These are phyloP conservation scores for Ophiocordyceps camponoti-floridani DNA, from an alignment of 2,329 filamentous ascomycete genomes.

Conservation along the genomic window DNA sequence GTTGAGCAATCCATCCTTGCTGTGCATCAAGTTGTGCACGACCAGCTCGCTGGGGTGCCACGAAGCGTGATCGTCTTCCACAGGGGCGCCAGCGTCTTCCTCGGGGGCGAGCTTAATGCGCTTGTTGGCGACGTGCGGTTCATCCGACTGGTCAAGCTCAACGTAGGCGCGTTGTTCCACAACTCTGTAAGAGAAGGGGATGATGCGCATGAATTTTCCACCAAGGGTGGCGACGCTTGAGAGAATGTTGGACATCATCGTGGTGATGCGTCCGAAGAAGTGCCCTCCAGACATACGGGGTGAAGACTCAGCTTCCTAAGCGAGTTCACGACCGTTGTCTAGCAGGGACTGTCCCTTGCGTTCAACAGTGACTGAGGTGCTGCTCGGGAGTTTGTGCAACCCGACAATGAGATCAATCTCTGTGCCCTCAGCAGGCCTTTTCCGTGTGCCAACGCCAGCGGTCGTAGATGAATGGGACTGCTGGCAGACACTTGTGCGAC, in stretches of 20 bases:
- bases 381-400: slow-evolving; percentile 4
- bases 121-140: slow-evolving; percentile 9
- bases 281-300: slow-evolving; percentile 8
- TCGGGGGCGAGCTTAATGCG: slow-evolving; percentile 8
- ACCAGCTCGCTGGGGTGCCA: not conserved
- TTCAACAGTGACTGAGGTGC: not conserved
- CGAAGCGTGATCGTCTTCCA: slow-evolving; percentile 2
- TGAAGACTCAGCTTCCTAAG: slow-evolving; percentile 2
- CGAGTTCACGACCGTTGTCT: not conserved
- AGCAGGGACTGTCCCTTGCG: not conserved
- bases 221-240: slow-evolving; percentile 10
- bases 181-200: slow-evolving; percentile 5
- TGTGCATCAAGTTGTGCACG: slow-evolving; percentile 7
- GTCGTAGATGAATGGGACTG: slow-evolving; percentile 3
- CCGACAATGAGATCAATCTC: slow-evolving; percentile 14
- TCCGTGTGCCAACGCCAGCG: slow-evolving; percentile 12
- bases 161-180: slow-evolving; percentile 9
- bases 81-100: not conserved
- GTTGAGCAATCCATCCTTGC: slow-evolving; percentile 8
- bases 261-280: slow-evolving; percentile 8
- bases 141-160: not conserved
- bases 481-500: not conserved
- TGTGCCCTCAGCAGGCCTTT: slow-evolving; percentile 11
- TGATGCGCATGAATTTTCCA: slow-evolving; percentile 6
- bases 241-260: slow-evolving; percentile 12